These are phyloP conservation scores for Rhytidiadelphus loreus DNA, from an alignment of 225 moss, liverwort and hornwort species.

Conservation along the genomic window DNA sequence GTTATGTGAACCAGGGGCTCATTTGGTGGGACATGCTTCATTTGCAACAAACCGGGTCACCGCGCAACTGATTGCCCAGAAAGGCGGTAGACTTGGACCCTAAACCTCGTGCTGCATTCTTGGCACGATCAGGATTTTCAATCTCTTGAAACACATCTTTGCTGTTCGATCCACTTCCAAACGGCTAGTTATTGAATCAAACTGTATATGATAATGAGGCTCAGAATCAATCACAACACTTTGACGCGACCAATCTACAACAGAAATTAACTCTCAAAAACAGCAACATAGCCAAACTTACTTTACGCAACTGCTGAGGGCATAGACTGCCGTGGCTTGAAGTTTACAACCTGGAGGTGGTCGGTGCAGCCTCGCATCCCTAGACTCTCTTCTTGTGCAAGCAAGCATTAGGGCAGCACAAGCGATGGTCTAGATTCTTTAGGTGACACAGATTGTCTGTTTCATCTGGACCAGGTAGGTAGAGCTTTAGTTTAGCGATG, in stretches of 20 bases:
- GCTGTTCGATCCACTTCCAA: not conserved
- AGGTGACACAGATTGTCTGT: not conserved
- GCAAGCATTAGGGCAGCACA: conserved; percentile 5
- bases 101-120: not conserved
- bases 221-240: not conserved
- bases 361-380: not conserved
- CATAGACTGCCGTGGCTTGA: not conserved
- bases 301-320: not conserved
- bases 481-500: not conserved
- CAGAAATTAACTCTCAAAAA: not conserved
- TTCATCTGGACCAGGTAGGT: not conserved
- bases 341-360: not conserved
- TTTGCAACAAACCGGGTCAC: conserved; percentile 76
- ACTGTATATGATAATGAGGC: not conserved
- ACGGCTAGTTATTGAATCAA: not conserved
- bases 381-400: not conserved
- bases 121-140: not conserved
- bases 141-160: not conserved
- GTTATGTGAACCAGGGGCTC: conserved; percentile 7
- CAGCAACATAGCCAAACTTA: not conserved
- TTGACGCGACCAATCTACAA: not conserved
- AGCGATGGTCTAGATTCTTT: not conserved
- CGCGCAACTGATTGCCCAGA: conserved; percentile 66
- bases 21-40: conserved; percentile 58
- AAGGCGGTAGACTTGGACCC: conserved; percentile 8